Evolutionary conservation across 805 yeast genomes (phyloP).

Genomic region (Yarrowia sp.): DNA sequence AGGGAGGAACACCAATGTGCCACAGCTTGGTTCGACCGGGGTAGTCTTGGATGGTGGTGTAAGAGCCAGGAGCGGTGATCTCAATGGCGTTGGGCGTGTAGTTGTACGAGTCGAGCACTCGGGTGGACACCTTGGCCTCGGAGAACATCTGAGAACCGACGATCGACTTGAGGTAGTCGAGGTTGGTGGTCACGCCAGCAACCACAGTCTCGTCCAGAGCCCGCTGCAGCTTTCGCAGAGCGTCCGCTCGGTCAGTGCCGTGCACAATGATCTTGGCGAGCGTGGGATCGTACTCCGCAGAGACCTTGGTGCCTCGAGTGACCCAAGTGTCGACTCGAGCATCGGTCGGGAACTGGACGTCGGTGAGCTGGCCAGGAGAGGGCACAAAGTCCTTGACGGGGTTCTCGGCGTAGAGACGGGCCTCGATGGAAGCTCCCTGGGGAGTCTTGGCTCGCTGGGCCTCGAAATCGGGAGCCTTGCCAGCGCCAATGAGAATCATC

Average conservation of each 20-base stretch:
- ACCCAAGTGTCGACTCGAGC: conserved; percentile 97
- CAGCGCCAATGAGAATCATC: conserved; percentile 93
- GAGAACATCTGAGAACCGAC: conserved; percentile 83
- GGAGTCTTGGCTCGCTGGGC: conserved; percentile 51
- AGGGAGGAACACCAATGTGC: conserved; percentile 96
- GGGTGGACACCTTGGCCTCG: conserved; percentile 80
- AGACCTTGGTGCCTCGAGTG: conserved; percentile 75
- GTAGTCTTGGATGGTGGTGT: conserved; percentile 94
- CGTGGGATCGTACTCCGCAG: conserved; percentile 96
- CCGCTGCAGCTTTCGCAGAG: conserved; percentile 67
- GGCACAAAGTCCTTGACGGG: conserved; percentile 95
- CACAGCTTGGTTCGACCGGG: conserved; percentile 85
- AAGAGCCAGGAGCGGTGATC: conserved; percentile 84
- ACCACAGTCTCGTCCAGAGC: conserved; percentile 86
- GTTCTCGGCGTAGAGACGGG: conserved; percentile 93
- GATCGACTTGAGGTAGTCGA: conserved; percentile 83
- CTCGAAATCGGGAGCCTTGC: conserved; percentile 73
- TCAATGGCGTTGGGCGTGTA: conserved; percentile 85
- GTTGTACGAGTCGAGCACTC: conserved; percentile 75
- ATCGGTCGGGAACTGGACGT: conserved; percentile 81
- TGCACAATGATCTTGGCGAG: conserved; percentile 94
- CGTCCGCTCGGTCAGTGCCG: conserved; percentile 84
- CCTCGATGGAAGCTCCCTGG: conserved; percentile 94
- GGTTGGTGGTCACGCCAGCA: conserved; percentile 83
- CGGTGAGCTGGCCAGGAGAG: conserved; percentile 90